Evolutionary conservation across 495 filamentous ascomycete species (phyloP), one percentile per base, ranked within the genome.

Genomic region (Geopyxis carbonaria): DNA sequence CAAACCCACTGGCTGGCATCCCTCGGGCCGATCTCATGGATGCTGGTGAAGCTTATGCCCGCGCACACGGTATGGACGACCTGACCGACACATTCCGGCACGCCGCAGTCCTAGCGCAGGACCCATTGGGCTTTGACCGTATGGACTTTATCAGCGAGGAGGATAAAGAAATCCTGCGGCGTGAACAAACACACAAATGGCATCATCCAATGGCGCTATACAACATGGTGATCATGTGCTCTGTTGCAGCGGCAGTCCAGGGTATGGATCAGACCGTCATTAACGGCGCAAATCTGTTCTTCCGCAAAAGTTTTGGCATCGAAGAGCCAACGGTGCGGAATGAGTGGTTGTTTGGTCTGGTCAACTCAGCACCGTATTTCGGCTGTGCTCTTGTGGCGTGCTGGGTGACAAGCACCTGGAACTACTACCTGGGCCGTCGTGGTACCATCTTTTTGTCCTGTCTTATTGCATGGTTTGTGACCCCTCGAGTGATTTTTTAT

Each of bases 321-420:
- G 66, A 64, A n/a, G 48, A 66, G 38, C 5, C n/a, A 14, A 5
- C 7, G 5, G 31, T 14, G 13, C 5, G 13, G 7, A 45, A 56
- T 8, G 44, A 56, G 45, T 85, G 77, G 76, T 65, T 86, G 2
- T 57, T 74, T 0, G 82, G 80, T 20, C 65, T 91, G 22, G 60
- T 75, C 27, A 77, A 77, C 47, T 62, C 64, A 14, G 65, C 65
- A 1, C 84, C 82, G 0, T 87, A 89, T 48, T 66, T 87, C 7
- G 74, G 73, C 58, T 87, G 74, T 46, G 78, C 82, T 14, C 55
- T 85, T 28, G 55, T 81, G 29, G 77, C 79, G 13, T 89, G 78
- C 62, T 92, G 83, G 83, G n/a, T 33, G 6, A 33, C 31, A 33
- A 14, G 13, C 13, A 11, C 31, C 5, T 5, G 13, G 13, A 33